Base-by-base conservation (phyloP, 225 moss, liverwort and hornwort species). In the Thuidium tamariscinum region DNA sequence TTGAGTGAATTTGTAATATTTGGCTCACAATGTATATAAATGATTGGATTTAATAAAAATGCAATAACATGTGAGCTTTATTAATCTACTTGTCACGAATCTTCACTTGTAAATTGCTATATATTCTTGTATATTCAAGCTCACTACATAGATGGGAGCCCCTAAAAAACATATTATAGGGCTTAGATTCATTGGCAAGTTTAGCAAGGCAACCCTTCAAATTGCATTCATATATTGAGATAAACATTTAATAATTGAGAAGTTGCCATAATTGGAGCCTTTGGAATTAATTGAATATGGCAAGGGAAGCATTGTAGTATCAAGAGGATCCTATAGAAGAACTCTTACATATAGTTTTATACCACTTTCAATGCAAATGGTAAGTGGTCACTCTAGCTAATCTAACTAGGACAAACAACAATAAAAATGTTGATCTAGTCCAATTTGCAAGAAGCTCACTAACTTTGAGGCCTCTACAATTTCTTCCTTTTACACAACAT, bases 11-110 rank as follows among this genome's bases (percentile, higher is more conserved):
- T 71, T 2, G 15, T 1, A 44, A 71, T 1, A 46, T n/a, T n/a
- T n/a, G n/a, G 1, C 4, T 46, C 0, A 10, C 0, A 29, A 0
- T 10, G 0, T 44, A 1, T 11, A 0, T 2, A 0, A 46, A 19
- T 48, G 5, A 7, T 72, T 48, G 1, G 1, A 30, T 7, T 0
- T 0, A 0, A 46, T 46, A 10, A 18, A 27, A 72, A 72, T 0
- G 0, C 30, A 46, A 48, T 6, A 30, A 19, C 7, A 46, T 46
- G 6, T 72, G 1, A 72, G 4, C 6, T 27, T 10, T 72, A 30
- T 17, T 0, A 17, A 0, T 71, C 3, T 16, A 16, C 10, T 44
- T 71, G 3, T 6, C 1, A 0, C 0, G n/a, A 0, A 1, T 0
- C 10, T 0, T 27, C 26, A 10, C 0, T 44, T 44, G 2, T 44